phyloP scores from a whole-genome alignment of 768 basidiomycete species.

The Mrakia hoshinonis region DNA sequence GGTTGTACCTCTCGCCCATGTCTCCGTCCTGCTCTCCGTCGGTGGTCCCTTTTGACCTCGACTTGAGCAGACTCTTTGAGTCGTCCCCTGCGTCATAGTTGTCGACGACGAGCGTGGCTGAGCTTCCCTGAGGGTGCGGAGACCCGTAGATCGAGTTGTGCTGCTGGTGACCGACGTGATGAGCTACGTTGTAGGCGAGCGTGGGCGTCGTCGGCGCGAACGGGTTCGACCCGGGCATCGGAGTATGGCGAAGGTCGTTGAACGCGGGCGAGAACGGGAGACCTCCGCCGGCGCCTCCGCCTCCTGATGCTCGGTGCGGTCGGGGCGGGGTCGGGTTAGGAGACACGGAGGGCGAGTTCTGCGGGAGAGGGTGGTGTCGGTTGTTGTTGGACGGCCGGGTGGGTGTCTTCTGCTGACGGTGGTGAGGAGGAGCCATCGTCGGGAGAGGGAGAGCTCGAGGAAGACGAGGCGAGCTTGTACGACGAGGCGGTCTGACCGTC shows the following conservation, averaged over 20 bases:
- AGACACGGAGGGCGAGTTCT: not conserved
- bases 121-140: not conserved
- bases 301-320: too few relatives aligned
- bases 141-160: not conserved
- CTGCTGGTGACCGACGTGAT: not conserved
- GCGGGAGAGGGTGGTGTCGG: not conserved
- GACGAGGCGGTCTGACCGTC: too few relatives aligned
- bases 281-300: not conserved
- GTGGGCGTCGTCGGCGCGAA: not conserved
- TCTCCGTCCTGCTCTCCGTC: not conserved
- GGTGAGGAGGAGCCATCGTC: not conserved
- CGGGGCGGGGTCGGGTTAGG: not conserved
- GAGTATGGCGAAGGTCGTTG: not conserved
- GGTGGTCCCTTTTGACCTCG: not conserved
- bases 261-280: not conserved
- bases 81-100: not conserved
- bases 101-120: not conserved
- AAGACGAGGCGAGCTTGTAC: too few relatives aligned
- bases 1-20: not conserved
- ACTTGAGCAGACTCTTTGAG: not conserved
- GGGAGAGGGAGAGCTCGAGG: too few relatives aligned
- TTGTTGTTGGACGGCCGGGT: not conserved
- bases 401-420: not conserved
- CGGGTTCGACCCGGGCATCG: not conserved
- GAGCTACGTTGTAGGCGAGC: constrained; percentile 14